Base-by-base conservation (phyloP, 2,329 filamentous ascomycete species). In the Penicillium sumatraense region DNA sequence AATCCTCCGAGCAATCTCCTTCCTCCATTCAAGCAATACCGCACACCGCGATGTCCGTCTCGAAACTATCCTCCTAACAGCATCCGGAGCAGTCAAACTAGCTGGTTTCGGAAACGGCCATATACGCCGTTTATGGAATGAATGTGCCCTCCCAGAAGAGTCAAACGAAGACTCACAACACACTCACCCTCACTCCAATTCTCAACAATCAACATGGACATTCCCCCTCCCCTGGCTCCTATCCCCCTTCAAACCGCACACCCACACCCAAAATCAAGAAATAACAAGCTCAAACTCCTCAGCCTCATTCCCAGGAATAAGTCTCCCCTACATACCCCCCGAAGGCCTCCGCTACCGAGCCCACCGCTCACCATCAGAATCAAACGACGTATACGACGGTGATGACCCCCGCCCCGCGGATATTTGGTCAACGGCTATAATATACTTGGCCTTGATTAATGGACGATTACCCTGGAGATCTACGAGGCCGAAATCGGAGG, bases 31-130 rank as follows among this genome's bases (percentile, higher is more conserved):
- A 2, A 81, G 91, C 24, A 89, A 88, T 41, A 92, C 96, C 66
- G 93, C 97, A 0, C 93, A 98, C 72, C 89, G 93, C 45, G 93
- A 97, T 68, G 84, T 98, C 64, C 97, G 96, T 70, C 92, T 93
- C 0, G 93, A 97, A 67, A 97, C 97, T 61, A 95, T 97, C 41
- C 81, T 98, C 0, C 89, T 97, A 56, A 84, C 96, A 59, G 83
- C 86, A 1, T 81, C 86, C 2, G 89, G 90, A 51, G 90, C 92
- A 59, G 89, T 96, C 23, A 95, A 96, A 62, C 93, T 98, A 57
- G 92, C 93, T 9, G 93, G 97, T 63, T 97, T 98, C 70, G 93
- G 93, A 93, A 38, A 64, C 21, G 67, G 53, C 90, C 93, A 31
- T 23, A 96, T 91, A 0, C 91, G 87, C 53, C 89, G 89, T 1